phyloP scores from a whole-genome alignment of 495 filamentous ascomycete genomes.

The Trichoderma asperelloides region DNA sequence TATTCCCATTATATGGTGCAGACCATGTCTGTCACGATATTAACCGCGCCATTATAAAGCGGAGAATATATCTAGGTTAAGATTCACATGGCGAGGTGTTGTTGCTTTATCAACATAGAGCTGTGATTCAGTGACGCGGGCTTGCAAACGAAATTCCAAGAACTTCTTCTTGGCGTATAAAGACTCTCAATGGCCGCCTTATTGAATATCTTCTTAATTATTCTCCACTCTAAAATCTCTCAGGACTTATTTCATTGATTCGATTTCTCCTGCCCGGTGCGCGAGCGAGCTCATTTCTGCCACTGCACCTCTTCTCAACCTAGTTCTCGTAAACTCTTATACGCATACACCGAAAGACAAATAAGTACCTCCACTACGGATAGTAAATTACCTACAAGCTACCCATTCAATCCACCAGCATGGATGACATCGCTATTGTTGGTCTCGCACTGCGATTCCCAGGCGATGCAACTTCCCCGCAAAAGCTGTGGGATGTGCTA shows the following conservation, averaged over 20 bases:
- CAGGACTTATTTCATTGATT: too few species aligned
- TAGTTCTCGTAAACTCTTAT: too few species aligned
- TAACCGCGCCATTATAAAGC: neutral
- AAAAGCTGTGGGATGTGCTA: slow-evolving; percentile 44
- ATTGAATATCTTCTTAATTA: too few species aligned
- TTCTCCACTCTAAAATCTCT: too few species aligned
- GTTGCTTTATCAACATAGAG: neutral
- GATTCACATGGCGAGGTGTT: neutral
- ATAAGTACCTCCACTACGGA: neutral
- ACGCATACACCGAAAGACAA: neutral
- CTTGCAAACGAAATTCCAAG: neutral
- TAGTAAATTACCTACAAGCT: neutral
- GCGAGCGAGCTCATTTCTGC: too few species aligned
- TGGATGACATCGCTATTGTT: slow-evolving; percentile 36
- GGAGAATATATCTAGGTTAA: neutral
- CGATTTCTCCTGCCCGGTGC: too few species aligned
- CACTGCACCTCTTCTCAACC: too few species aligned
- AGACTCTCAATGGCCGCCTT: too few species aligned
- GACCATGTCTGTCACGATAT: neutral
- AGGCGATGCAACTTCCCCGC: slow-evolving; percentile 30
- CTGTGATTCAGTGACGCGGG: neutral
- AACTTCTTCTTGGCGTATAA: neutral
- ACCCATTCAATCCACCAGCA: neutral
- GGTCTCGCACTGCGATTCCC: slow-evolving; percentile 45
- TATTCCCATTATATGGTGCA: too few species aligned